phyloP scores from a whole-genome alignment of 2,329 filamentous ascomycete genomes.

The Blastomyces parvus region DNA sequence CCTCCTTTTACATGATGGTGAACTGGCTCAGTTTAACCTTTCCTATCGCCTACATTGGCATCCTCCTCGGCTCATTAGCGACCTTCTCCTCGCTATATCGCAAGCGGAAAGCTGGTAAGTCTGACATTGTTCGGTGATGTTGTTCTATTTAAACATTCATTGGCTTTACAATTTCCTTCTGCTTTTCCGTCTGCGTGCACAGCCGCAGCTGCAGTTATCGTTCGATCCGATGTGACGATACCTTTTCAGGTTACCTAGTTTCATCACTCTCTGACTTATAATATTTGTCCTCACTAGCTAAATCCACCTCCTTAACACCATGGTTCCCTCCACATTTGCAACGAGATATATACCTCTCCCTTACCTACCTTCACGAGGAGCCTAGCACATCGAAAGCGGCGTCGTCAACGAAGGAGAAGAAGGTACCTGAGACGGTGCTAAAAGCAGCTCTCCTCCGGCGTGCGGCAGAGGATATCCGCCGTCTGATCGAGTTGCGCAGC shows the following conservation, averaged over 20 bases:
- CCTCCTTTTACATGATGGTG: constrained; percentile 34
- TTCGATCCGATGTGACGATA: neutral
- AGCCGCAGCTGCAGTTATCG: neutral
- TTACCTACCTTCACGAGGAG: constrained; percentile 61
- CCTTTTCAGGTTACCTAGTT: neutral
- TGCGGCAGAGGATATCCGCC: constrained; percentile 84
- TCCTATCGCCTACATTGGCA: constrained; percentile 79
- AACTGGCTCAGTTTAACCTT: constrained; percentile 80
- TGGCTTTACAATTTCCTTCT: neutral
- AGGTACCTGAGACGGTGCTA: constrained; percentile 68
- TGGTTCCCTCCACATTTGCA: constrained; percentile 91
- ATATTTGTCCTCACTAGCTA: constrained; percentile 41
- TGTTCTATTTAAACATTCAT: neutral
- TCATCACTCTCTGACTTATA: neutral
- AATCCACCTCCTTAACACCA: constrained; percentile 75
- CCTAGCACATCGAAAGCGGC: constrained; percentile 27
- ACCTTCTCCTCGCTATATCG: constrained; percentile 91
- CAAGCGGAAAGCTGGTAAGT: constrained; percentile 74
- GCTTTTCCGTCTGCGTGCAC: neutral
- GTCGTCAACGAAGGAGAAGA: constrained; percentile 49
- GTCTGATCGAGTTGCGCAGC: constrained; percentile 78
- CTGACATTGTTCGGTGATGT: neutral
- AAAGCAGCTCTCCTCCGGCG: constrained; percentile 81
- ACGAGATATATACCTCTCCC: constrained; percentile 87
- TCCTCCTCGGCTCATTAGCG: constrained; percentile 77